Evolutionary conservation across 208 protist genomes (phyloP), one percentile per base, ranked within the genome.

Genomic region (Acanthamoeba castellanii): DNA sequence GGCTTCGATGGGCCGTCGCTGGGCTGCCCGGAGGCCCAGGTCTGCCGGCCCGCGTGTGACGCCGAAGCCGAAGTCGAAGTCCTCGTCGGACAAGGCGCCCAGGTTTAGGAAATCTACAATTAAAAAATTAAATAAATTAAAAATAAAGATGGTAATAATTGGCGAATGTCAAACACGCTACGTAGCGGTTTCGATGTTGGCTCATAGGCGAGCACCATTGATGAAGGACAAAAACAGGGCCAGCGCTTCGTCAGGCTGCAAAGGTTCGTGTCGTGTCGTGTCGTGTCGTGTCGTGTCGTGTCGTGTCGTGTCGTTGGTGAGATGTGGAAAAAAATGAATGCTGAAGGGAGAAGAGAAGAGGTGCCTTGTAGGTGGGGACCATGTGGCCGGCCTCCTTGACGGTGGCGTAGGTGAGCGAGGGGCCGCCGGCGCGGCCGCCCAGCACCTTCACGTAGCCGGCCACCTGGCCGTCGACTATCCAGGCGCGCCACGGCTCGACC

Each of bases 371-470:
- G 30, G 66, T 90, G 20, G 66, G 42, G 50, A 93, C 94, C 94
- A 95, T 95, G 64, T 95, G 93, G 34, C 94, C 94, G n/a, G 94
- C 82, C 70, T 81, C 85, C 59, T 95, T 95, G 32, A 95, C 72
- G 25, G 94, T 95, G 34, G 68, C 85, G 66, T 61, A 95, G 72
- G 87, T 87, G 18, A 95, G 66, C n/a, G 85, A 91, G n/a, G 85
- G 59, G 3, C 90, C 50, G 27, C 4, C 30, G 9, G 64, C 72
- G 3, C 22, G n/a, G 64, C 64, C 78, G 32, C 34, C 55, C 30
- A 94, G 70, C 4, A 87, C 59, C 70, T 87, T 76, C 5, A 89
- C 20, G 47, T 94, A 95, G 7, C 94, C 94, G 50, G 94, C 94
- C 30, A 94, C 70, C 47, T 95, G 94, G 34, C 72, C 34, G 37